Conservation (phyloP, 2,329 filamentous ascomycete species). For the Penicillium aurantiogriseum region DNA sequence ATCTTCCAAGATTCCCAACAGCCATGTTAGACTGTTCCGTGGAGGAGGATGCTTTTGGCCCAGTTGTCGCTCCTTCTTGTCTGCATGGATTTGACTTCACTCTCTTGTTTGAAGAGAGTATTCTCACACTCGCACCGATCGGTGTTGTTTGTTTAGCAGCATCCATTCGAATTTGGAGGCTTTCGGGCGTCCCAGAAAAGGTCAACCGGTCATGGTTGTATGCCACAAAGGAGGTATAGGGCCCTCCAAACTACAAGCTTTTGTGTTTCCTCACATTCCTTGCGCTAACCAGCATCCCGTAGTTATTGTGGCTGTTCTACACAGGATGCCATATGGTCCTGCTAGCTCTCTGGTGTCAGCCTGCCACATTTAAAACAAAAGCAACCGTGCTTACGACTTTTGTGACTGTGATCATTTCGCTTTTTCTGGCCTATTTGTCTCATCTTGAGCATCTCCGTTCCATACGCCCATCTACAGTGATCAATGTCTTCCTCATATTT, state of each 20-base stretch:
- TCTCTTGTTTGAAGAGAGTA: conserved; percentile 32
- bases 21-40: conserved; percentile 17
- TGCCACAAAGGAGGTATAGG: conserved; percentile 13
- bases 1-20: neutral
- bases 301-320: conserved; percentile 14
- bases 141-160: neutral
- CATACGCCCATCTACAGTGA: conserved; percentile 18
- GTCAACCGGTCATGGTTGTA: conserved; percentile 24
- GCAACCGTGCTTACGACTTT: conserved; percentile 13
- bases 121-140: conserved; percentile 22
- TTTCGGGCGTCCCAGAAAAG: conserved; percentile 11
- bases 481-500: conserved; percentile 12
- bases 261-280: neutral
- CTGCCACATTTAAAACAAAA: conserved; percentile 11
- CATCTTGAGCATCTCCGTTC: conserved; percentile 23
- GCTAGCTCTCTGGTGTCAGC: conserved; percentile 14
- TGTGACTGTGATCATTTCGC: conserved; percentile 3
- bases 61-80: conserved; percentile 23
- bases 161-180: conserved; percentile 6
- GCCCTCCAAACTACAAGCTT: neutral
- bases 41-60: conserved; percentile 26
- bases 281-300: neutral
- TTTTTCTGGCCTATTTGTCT: conserved; percentile 14
- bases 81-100: conserved; percentile 34
- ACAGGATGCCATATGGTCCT: conserved; percentile 13